Conservation (phyloP, 2,329 filamentous ascomycete genomes). For the Sporothrix globosa region DNA sequence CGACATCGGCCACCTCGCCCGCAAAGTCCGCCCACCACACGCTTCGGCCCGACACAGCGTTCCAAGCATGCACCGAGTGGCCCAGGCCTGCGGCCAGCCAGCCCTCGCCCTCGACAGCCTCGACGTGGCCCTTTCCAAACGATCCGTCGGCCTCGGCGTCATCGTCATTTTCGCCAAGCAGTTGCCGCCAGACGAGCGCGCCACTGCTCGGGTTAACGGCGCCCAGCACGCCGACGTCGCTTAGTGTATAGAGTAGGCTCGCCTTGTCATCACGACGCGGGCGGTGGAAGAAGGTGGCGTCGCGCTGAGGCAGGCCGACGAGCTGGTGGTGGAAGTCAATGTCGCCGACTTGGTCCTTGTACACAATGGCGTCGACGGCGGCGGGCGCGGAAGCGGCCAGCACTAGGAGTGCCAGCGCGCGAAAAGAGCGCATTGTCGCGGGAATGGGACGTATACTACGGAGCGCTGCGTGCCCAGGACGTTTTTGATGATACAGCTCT, state of each 20-base stretch:
- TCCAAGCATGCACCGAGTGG: conserved; percentile 75
- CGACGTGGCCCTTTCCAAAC: conserved; percentile 53
- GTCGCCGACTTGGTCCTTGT: conserved; percentile 85
- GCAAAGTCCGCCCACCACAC: conserved; percentile 70
- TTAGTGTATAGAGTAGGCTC: conserved; percentile 87
- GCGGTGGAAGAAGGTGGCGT: conserved; percentile 93
- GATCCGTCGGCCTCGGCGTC: conserved; percentile 42
- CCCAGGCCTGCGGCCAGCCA: conserved; percentile 75
- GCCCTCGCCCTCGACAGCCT: conserved; percentile 77
- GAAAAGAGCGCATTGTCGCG: conserved; percentile 29
- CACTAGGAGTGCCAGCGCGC: conserved; percentile 25
- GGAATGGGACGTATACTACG: not conserved
- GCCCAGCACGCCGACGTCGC: conserved; percentile 79
- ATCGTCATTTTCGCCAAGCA: conserved; percentile 56
- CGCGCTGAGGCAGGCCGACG: conserved; percentile 76
- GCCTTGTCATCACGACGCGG: conserved; percentile 81
- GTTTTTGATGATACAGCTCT: not conserved
- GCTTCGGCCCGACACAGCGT: conserved; percentile 76
- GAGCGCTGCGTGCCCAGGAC: not conserved
- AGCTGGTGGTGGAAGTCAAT: conserved; percentile 93
- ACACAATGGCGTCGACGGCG: conserved; percentile 66
- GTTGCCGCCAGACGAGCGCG: conserved; percentile 82
- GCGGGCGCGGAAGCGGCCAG: conserved; percentile 35
- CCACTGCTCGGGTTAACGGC: conserved; percentile 89
- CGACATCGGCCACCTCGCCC: conserved; percentile 68